phyloP scores from a whole-genome alignment of 441 rosid genomes.

The Biscutella laevigata region DNA sequence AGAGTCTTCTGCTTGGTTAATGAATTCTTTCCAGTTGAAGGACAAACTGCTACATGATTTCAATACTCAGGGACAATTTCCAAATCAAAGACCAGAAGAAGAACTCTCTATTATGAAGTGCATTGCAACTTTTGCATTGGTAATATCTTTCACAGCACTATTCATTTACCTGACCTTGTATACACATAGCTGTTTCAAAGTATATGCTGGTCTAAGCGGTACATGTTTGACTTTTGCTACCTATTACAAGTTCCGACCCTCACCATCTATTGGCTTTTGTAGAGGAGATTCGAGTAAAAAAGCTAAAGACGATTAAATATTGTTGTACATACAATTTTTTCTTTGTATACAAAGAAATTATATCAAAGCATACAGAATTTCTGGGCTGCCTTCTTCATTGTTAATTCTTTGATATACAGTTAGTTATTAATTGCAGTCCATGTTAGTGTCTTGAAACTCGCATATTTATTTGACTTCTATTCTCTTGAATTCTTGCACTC shows the following conservation, averaged over 20 bases:
- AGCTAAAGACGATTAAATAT: conserved; percentile 24
- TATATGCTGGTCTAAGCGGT: conserved; percentile 60
- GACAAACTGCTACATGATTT: conserved; percentile 66
- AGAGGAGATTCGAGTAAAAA: conserved; percentile 29
- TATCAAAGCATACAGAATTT: conserved; percentile 7
- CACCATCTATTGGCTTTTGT: conserved; percentile 29
- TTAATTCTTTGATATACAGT: conserved; percentile 11
- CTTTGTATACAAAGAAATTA: conserved; percentile 16
- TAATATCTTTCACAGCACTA: conserved; percentile 45
- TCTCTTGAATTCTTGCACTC: too few species aligned
- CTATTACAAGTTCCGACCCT: conserved; percentile 42
- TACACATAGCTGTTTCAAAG: conserved; percentile 49
- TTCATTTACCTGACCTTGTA: conserved; percentile 62
- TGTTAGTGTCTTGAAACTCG: not conserved
- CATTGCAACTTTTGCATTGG: conserved; percentile 40
- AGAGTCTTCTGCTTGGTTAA: conserved; percentile 60
- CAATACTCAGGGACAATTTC: conserved; percentile 57
- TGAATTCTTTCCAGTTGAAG: conserved; percentile 53
- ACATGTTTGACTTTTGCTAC: conserved; percentile 51
- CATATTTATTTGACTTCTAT: not conserved
- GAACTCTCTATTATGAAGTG: conserved; percentile 58
- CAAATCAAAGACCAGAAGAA: conserved; percentile 41
- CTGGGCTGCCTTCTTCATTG: not conserved
- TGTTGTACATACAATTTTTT: conserved; percentile 24
- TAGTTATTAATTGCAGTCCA: not conserved